These are phyloP conservation scores for Leptographium radiaticola DNA, from an alignment of 2,329 filamentous ascomycete genomes.

Conservation along the genomic window DNA sequence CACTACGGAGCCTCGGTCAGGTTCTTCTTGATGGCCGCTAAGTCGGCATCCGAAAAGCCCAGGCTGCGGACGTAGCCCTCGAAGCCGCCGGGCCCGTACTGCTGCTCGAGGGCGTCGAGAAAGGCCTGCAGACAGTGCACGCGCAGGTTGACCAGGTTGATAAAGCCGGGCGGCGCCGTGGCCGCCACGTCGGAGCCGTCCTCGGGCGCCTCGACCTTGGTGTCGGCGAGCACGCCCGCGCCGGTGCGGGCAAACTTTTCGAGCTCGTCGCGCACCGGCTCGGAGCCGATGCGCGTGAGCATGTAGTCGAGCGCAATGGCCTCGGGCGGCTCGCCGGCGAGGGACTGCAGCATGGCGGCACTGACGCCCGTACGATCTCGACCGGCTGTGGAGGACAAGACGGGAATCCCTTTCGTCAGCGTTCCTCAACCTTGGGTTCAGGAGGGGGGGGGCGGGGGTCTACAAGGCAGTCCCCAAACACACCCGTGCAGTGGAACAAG, in stretches of 20 bases:
- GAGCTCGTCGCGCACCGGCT: slow-evolving; percentile 35
- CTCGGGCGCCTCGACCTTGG: not conserved
- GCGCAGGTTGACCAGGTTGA: slow-evolving; percentile 31
- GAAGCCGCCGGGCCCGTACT: slow-evolving; percentile 30
- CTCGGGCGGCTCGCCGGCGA: slow-evolving; percentile 32
- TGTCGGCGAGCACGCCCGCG: slow-evolving; percentile 14
- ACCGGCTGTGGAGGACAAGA: slow-evolving; percentile 25
- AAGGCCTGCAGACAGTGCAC: slow-evolving; percentile 33
- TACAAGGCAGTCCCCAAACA: no score
- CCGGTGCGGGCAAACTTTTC: slow-evolving; percentile 27
- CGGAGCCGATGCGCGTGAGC: slow-evolving; percentile 39
- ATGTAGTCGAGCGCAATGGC: slow-evolving; percentile 35
- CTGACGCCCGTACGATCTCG: slow-evolving; percentile 41
- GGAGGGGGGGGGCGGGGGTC: not conserved
- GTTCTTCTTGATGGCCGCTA: slow-evolving; percentile 33
- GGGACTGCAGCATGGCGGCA: slow-evolving; percentile 33
- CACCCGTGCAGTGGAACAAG: slow-evolving; percentile 42
- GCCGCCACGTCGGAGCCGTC: not conserved
- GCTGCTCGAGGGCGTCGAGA: slow-evolving; percentile 25
- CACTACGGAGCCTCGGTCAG: slow-evolving; percentile 14
- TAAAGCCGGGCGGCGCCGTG: slow-evolving; percentile 32
- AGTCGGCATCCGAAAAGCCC: slow-evolving; percentile 31
- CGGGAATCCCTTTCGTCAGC: not conserved
- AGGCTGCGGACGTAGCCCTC: slow-evolving; percentile 33
- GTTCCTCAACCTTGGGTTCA: not conserved